These are phyloP conservation scores for Melastoma malabathricum DNA, from an alignment of 345 rosid genomes.

Conservation along the genomic window DNA sequence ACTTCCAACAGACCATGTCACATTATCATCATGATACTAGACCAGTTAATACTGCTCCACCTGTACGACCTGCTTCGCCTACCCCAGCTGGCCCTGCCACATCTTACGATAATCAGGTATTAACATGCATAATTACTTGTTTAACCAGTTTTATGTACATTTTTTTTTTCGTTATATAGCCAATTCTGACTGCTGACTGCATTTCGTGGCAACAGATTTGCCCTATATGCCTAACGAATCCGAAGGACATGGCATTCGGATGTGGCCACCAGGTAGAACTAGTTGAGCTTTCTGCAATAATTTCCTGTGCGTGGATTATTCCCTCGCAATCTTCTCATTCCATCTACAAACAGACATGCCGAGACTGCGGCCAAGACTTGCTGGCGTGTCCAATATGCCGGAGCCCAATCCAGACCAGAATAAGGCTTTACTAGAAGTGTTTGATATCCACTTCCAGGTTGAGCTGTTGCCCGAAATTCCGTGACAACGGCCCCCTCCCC, in stretches of 20 bases:
- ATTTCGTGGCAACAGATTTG: conserved; percentile 5
- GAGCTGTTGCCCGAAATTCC: no score
- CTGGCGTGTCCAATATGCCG: conserved; percentile 16
- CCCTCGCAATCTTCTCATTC: background rate
- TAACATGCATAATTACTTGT: background rate
- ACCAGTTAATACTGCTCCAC: conserved; percentile 13
- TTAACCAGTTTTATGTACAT: background rate
- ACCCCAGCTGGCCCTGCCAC: conserved; percentile 3
- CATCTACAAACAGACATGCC: conserved; percentile 11
- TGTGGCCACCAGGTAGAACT: conserved; percentile 15
- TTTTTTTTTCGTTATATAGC: background rate
- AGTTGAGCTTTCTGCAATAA: background rate
- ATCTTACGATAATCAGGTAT: conserved; percentile 12
- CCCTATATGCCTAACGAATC: conserved; percentile 14
- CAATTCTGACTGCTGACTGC: background rate
- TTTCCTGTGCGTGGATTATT: background rate
- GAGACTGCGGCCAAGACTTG: conserved; percentile 13
- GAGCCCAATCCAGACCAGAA: conserved; percentile 13
- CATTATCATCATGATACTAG: conserved; percentile 11
- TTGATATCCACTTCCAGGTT: no score
- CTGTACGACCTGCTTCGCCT: no score
- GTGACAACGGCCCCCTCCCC: no score
- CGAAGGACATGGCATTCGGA: conserved; percentile 15
- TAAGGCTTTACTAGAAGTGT: conserved; percentile 13
- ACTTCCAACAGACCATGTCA: conserved; percentile 18